Base-by-base conservation (phyloP, 2,329 filamentous ascomycete species). In the Teratosphaeriaceae sp. region DNA sequence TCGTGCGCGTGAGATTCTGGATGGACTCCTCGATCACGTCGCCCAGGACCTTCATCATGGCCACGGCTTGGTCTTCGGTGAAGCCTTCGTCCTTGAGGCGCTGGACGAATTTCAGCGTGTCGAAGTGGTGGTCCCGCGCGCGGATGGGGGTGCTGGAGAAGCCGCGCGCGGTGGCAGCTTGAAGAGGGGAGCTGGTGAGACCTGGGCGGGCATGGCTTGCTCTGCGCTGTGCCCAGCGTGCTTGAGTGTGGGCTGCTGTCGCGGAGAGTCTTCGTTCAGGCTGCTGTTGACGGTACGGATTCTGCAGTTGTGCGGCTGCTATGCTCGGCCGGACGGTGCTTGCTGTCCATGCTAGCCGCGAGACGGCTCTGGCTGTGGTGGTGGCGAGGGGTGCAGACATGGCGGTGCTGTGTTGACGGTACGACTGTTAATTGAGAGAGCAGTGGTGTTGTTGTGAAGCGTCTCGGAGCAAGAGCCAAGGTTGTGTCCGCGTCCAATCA, bases 1-100 rank as follows among this genome's bases (percentile, higher is more conserved):
- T 98, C 13, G 90, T 97, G 51, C 90, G 82, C 1, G 90, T 97
- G 38, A 98, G 76, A 66, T 97, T 97, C 65, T 96, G 90, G 56
- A 98, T 97, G 63, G 83, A 94, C 69, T 98, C 92, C 64, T 97
- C 87, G 52, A 98, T 96, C 8, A 97, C 90, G 64, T 97, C 89
- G 66, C 88, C 89, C 29, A 98, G 73, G 5, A 97, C 87, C 63
- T 86, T 87, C 92, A 98, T 97, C 85, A 96, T 92, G n/a, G 92
- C 90, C 20, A 88, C 88, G 2, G 89, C 83, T 67, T 98, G 92
- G 54, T 89, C 85, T 65, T 97, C 90, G 19, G 88, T 95, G 65
- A 97, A 96, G 0, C 92, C 92, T 64, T 98, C 92, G 53, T 79
- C 79, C 64, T 90, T 82, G 30, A 98, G 73, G 40, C 87, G 77